These are phyloP conservation scores for Ochromonas danica DNA, from an alignment of 108 stramenopile species.

Conservation along the genomic window DNA sequence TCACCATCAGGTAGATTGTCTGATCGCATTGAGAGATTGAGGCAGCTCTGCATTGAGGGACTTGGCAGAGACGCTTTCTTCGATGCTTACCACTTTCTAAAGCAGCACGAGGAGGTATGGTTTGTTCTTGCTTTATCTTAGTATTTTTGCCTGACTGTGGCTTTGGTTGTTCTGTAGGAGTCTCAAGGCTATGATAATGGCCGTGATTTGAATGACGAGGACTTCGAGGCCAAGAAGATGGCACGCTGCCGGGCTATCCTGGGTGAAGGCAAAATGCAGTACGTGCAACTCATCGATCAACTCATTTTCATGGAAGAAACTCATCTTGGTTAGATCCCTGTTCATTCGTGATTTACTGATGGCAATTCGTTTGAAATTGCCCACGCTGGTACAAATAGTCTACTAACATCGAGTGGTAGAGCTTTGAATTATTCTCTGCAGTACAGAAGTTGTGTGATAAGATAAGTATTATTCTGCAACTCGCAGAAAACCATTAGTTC, in stretches of 20 bases:
- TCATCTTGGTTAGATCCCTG: constrained; percentile 19
- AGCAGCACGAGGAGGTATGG: constrained; percentile 10
- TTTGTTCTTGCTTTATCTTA: background rate
- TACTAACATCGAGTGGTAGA: too few relatives aligned
- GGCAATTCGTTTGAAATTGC: too few relatives aligned
- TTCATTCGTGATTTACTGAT: too few relatives aligned
- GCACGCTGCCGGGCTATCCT: constrained; percentile 38
- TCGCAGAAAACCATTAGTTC: too few relatives aligned
- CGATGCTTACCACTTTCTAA: constrained; percentile 50
- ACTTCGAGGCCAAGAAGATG: constrained; percentile 31
- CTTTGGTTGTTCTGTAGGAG: background rate
- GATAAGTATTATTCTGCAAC: too few relatives aligned
- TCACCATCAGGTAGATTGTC: constrained; percentile 48
- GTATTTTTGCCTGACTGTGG: background rate
- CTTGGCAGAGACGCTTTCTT: constrained; percentile 45
- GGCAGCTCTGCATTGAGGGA: constrained; percentile 42
- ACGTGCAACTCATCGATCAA: constrained; percentile 54
- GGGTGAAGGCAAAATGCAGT: constrained; percentile 52
- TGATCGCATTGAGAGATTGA: constrained; percentile 51
- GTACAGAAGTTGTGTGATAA: too few relatives aligned
- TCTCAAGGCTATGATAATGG: constrained; percentile 26
- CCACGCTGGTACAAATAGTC: too few relatives aligned
- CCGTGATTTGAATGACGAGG: constrained; percentile 26
- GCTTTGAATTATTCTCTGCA: too few relatives aligned
- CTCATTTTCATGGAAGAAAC: constrained; percentile 61